These are phyloP conservation scores for Paraphaeosphaeria minitans DNA, from an alignment of 2,329 filamentous ascomycete genomes.

Conservation along the genomic window DNA sequence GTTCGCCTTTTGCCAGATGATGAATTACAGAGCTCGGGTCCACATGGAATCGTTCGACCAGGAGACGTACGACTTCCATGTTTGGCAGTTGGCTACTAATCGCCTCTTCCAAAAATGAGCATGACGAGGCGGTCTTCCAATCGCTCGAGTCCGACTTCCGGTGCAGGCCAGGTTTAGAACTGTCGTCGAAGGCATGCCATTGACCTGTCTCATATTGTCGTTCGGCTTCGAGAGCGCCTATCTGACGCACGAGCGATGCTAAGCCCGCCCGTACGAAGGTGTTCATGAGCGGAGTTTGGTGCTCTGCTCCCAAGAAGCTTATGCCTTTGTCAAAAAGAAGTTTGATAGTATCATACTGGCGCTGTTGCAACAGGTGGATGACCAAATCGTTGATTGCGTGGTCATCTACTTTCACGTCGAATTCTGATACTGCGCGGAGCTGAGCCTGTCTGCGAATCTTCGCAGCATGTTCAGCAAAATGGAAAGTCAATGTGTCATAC, in stretches of 20 bases:
- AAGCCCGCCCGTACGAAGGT: not conserved
- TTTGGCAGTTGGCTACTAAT: conserved; percentile 13
- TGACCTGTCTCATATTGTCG: not conserved
- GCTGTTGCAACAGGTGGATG: not conserved
- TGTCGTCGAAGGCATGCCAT: conserved; percentile 6
- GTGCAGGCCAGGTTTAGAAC: not conserved
- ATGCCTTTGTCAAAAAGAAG: conserved; percentile 6
- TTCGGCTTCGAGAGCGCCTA: not conserved
- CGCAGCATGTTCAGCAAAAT: not conserved
- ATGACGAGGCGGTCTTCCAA: not conserved
- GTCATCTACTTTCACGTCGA: not conserved
- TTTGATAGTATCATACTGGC: conserved; percentile 6
- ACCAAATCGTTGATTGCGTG: not conserved
- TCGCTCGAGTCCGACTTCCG: not conserved
- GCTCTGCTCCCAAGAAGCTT: not conserved
- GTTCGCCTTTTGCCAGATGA: not conserved
- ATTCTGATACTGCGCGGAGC: not conserved
- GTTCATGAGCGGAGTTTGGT: not conserved
- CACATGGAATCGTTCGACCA: conserved; percentile 22
- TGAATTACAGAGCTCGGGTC: conserved; percentile 13
- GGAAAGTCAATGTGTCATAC: not conserved
- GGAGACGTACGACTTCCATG: conserved; percentile 22
- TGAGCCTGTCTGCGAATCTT: not conserved
- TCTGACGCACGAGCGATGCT: not conserved
- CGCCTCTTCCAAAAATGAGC: conserved; percentile 1